These are phyloP conservation scores for Porcisia deanei DNA, from an alignment of 208 protist genomes.

Conservation along the genomic window DNA sequence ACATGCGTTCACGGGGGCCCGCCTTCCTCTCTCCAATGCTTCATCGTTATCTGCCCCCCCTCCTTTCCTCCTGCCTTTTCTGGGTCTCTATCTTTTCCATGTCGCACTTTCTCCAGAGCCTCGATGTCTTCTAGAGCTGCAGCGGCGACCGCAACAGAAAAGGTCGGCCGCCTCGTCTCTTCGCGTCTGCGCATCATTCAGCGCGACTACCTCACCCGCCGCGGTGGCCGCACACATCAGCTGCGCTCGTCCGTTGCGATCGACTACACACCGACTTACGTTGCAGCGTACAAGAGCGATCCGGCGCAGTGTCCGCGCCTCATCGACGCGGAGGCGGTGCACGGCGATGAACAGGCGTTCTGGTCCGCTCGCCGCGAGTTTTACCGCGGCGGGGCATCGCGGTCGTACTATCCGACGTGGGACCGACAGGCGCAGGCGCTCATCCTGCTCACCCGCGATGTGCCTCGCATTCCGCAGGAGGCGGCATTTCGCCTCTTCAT, in stretches of 20 bases:
- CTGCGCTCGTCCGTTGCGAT: constrained; percentile 49
- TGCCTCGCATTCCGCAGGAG: constrained; percentile 77
- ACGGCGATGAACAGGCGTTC: constrained; percentile 84
- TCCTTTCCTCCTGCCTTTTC: neutral
- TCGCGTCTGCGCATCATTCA: constrained; percentile 70
- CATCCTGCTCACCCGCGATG: constrained; percentile 70
- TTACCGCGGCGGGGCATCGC: constrained; percentile 42
- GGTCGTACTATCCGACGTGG: constrained; percentile 66
- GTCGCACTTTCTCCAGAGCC: neutral
- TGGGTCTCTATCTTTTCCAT: neutral
- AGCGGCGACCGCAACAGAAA: constrained; percentile 3
- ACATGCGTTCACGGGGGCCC: too few relatives aligned
- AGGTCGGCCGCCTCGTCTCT: constrained; percentile 39
- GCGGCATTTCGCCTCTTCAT: constrained; percentile 86
- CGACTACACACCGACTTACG: constrained; percentile 63
- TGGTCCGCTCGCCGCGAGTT: constrained; percentile 73
- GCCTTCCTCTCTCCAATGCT: neutral
- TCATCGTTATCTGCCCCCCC: neutral
- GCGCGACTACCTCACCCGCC: constrained; percentile 64
- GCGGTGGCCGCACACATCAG: constrained; percentile 55
- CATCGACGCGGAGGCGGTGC: constrained; percentile 78
- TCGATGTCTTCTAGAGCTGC: constrained; percentile 10
- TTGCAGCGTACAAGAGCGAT: constrained; percentile 37
- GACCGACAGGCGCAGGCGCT: constrained; percentile 81
- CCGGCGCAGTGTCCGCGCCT: constrained; percentile 53